Evolutionary conservation across 768 basidiomycete species (phyloP).

Genomic region (Suillus americanus): DNA sequence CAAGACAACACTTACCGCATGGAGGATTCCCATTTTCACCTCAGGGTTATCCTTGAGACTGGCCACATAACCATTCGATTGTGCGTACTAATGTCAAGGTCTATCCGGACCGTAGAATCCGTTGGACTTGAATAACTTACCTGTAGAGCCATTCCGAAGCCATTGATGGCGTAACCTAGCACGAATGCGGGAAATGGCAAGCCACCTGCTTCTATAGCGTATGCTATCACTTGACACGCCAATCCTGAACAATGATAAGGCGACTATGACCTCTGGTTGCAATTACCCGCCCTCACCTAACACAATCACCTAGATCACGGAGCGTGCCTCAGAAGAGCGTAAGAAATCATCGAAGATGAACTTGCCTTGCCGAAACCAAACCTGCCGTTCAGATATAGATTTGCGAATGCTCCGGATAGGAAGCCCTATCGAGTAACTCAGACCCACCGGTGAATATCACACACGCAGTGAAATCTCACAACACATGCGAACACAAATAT

Average conservation of each 20-base stretch:
- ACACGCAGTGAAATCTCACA: slow-evolving; percentile 25
- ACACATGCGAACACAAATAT: slow-evolving; percentile 53
- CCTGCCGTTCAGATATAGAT: slow-evolving; percentile 27
- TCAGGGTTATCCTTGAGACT: slow-evolving; percentile 38
- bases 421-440: slow-evolving; percentile 25
- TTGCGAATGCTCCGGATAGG: slow-evolving; percentile 31
- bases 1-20: slow-evolving; percentile 33
- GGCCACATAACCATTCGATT: slow-evolving; percentile 46
- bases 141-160: slow-evolving; percentile 45
- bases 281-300: slow-evolving; percentile 20
- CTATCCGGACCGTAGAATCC: not conserved
- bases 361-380: slow-evolving; percentile 36
- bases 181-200: slow-evolving; percentile 47
- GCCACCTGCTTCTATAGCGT: slow-evolving; percentile 38
- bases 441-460: not conserved
- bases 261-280: not conserved
- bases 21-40: slow-evolving; percentile 41
- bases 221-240: slow-evolving; percentile 29
- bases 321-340: not conserved
- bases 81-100: slow-evolving; percentile 37
- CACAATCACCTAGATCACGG: slow-evolving; percentile 23
- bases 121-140: slow-evolving; percentile 29
- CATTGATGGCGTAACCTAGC: slow-evolving; percentile 41
- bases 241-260: slow-evolving; percentile 20
- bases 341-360: not conserved